Evolutionary conservation across 768 basidiomycete species (phyloP).

Genomic region (Serendipita sp.): DNA sequence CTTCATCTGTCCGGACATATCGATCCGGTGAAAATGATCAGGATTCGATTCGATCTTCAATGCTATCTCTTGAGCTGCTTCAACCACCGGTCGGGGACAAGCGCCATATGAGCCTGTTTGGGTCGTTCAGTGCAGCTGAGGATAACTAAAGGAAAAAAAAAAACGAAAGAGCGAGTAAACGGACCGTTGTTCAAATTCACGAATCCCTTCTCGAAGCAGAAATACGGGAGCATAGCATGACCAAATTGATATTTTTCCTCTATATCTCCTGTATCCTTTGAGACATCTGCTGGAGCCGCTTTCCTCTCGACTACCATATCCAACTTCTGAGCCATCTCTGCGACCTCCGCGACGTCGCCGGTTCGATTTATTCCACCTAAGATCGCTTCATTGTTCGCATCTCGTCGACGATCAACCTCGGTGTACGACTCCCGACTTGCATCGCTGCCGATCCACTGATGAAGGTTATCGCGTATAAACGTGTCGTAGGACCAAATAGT

Average conservation of each 20-base stretch:
- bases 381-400: conserved; percentile 17
- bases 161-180: conserved; percentile 5
- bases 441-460: conserved; percentile 54
- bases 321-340: not conserved
- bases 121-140: conserved; percentile 1
- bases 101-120: conserved; percentile 23
- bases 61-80: conserved; percentile 17
- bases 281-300: not conserved
- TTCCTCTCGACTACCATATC: not conserved
- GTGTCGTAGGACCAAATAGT: conserved; percentile 69
- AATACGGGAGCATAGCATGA: conserved; percentile 20
- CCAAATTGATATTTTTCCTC: conserved; percentile 16
- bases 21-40: conserved; percentile 21
- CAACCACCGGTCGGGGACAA: conserved; percentile 19
- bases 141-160: not conserved
- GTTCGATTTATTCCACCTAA: not conserved
- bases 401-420: conserved; percentile 38
- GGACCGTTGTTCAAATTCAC: conserved; percentile 25
- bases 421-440: conserved; percentile 26
- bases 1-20: conserved; percentile 17
- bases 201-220: conserved; percentile 20
- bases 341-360: not conserved
- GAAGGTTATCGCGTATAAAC: conserved; percentile 60
- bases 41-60: conserved; percentile 20
- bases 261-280: not conserved